Percentiles rank a stretch among this genome's conserved stretches.
phyloP scores from a whole-genome alignment of 805 yeast genomes.

The Lipomyces starkeyi region DNA sequence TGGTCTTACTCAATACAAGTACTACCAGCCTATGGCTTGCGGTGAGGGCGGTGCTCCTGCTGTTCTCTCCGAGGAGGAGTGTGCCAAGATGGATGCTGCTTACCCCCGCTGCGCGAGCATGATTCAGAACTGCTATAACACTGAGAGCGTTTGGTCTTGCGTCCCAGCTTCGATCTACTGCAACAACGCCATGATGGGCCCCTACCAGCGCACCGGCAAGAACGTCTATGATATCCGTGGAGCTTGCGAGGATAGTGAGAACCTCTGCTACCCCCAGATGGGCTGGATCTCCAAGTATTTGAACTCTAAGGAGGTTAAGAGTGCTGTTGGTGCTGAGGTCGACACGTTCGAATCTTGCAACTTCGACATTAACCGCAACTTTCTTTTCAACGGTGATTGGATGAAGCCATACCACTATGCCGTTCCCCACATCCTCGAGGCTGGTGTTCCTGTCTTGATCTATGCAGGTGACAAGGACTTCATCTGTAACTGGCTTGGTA shows the following conservation, averaged over 20 bases:
- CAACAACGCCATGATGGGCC: constrained; percentile 79
- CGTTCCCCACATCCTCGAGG: constrained; percentile 72
- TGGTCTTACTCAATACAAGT: constrained; percentile 75
- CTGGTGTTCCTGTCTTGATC: constrained; percentile 78
- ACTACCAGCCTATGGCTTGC: constrained; percentile 94
- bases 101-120: constrained; percentile 80
- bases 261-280: constrained; percentile 80
- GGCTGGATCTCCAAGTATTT: constrained; percentile 77
- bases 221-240: constrained; percentile 90
- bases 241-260: constrained; percentile 70
- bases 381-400: constrained; percentile 88
- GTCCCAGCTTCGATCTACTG: constrained; percentile 92
- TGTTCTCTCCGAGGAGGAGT: constrained; percentile 77
- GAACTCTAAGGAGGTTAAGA: constrained; percentile 75
- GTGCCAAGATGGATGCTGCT: constrained; percentile 68
- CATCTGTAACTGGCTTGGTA: constrained; percentile 97
- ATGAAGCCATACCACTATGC: constrained; percentile 78
- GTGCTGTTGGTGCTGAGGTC: constrained; percentile 90
- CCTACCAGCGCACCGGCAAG: constrained; percentile 82
- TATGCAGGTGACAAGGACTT: constrained; percentile 97
- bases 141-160: constrained; percentile 80
- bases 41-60: constrained; percentile 84
- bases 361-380: constrained; percentile 77
- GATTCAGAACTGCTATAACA: constrained; percentile 76
- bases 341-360: constrained; percentile 78